A percentile compares a stretch with the other conserved stretches of the same genome.
These are phyloP conservation scores for Tillandsia fasciculata DNA, from an alignment of 176 grass and related monocot genomes.

Conservation along the genomic window DNA sequence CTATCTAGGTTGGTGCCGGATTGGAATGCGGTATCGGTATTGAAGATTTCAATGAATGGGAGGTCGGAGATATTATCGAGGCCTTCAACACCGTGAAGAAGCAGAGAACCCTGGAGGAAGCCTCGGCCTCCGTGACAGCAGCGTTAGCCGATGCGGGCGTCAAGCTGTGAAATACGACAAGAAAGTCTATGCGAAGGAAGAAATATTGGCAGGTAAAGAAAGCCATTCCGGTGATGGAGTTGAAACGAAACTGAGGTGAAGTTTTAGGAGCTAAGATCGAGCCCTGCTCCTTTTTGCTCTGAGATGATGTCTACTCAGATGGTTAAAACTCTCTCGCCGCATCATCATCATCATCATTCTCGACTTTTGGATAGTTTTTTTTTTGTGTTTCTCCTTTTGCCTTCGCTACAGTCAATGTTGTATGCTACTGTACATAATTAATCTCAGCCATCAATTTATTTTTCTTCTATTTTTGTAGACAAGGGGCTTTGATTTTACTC, in stretches of 20 bases:
- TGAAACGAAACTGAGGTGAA: background rate
- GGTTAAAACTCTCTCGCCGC: background rate
- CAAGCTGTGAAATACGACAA: constrained; percentile 26
- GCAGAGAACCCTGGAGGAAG: constrained; percentile 82
- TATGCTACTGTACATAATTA: constrained; percentile 50
- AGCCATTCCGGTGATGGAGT: background rate
- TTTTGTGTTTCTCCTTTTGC: too few species aligned
- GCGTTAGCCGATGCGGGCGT: constrained; percentile 69
- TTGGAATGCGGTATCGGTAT: constrained; percentile 87
- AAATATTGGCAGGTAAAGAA: background rate
- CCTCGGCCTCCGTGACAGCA: constrained; percentile 61
- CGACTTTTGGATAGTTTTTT: background rate
- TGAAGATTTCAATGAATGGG: constrained; percentile 73
- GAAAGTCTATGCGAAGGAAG: background rate
- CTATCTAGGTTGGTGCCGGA: constrained; percentile 49
- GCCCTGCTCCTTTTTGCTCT: background rate
- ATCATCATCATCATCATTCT: background rate
- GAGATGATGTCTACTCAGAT: constrained; percentile 4
- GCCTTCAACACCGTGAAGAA: constrained; percentile 79
- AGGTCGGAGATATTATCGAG: constrained; percentile 59
- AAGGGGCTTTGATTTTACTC: constrained; percentile 24
- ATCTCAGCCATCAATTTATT: constrained; percentile 27
- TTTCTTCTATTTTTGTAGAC: constrained; percentile 38
- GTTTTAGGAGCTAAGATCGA: background rate
- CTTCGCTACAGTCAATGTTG: background rate